Conservation (phyloP, 192 early-diverging fungal genomes). For the Mortierella antarctica region DNA sequence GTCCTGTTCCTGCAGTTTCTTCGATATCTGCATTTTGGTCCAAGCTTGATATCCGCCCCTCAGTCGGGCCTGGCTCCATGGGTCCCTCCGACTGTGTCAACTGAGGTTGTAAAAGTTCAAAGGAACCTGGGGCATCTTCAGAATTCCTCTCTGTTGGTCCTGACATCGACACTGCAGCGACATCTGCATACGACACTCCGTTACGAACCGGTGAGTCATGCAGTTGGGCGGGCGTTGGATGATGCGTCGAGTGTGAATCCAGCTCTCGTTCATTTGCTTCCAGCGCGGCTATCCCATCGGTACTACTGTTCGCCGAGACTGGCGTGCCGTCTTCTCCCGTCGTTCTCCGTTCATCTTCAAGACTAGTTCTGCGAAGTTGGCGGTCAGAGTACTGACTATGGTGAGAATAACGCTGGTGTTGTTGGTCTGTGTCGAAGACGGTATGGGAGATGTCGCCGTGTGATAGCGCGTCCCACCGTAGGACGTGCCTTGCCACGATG, state of each 20-base stretch:
- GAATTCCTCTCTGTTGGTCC: no score
- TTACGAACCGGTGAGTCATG: no score
- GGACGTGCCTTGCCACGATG: conserved; percentile 31
- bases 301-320: no score
- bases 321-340: no score
- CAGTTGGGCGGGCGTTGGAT: no score
- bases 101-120: not conserved
- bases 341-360: no score
- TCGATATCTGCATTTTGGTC: not conserved
- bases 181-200: no score
- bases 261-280: no score
- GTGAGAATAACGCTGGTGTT: conserved; percentile 2
- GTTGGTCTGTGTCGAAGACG: conserved; percentile 34
- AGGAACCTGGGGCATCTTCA: no score
- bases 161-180: no score
- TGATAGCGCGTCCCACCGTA: conserved; percentile 45
- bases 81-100: conserved; percentile 19
- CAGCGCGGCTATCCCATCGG: no score
- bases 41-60: not conserved
- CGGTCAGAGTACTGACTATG: conserved; percentile 1
- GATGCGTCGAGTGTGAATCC: no score
- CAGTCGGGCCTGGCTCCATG: conserved; percentile 11
- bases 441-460: conserved; percentile 45
- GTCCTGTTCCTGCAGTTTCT: conserved; percentile 5
- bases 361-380: not conserved